Percentiles rank a stretch among this genome's conserved stretches.
Conservation (phyloP, 1,139 yeast genomes). For the Hyphopichia khmerensis region DNA sequence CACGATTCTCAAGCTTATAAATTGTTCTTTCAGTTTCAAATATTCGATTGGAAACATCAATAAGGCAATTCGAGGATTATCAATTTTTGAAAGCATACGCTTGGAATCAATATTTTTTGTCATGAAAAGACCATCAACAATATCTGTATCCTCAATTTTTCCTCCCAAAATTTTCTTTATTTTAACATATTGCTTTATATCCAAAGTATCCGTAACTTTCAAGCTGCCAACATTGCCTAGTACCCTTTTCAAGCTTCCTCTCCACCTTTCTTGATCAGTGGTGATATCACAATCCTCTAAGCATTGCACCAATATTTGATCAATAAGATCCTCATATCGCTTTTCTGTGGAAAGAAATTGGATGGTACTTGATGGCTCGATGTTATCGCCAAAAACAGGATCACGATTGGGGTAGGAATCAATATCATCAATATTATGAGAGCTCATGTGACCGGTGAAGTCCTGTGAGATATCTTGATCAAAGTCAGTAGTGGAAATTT, state of each 20-base stretch:
- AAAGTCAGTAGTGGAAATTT: not conserved
- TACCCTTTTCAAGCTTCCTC: slow-evolving; percentile 20
- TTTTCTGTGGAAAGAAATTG: slow-evolving; percentile 8
- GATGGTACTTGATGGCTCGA: not conserved
- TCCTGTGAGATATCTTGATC: not conserved
- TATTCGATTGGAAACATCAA: slow-evolving; percentile 91
- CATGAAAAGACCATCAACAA: slow-evolving; percentile 78
- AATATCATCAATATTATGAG: not conserved
- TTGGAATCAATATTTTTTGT: slow-evolving; percentile 84
- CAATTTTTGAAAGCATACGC: slow-evolving; percentile 65
- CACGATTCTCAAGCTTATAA: slow-evolving; percentile 80
- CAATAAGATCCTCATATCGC: slow-evolving; percentile 25
- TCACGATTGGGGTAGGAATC: not conserved
- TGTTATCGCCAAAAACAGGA: not conserved
- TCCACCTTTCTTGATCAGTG: slow-evolving; percentile 46
- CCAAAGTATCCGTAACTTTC: slow-evolving; percentile 67
- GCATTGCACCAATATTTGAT: slow-evolving; percentile 57
- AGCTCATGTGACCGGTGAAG: not conserved
- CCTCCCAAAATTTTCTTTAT: slow-evolving; percentile 85
- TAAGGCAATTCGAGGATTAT: slow-evolving; percentile 73
- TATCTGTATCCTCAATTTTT: slow-evolving; percentile 53
- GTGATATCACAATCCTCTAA: slow-evolving; percentile 54
- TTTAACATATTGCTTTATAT: slow-evolving; percentile 84
- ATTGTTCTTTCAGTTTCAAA: slow-evolving; percentile 66
- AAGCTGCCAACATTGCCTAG: slow-evolving; percentile 27